Base-by-base conservation (phyloP, 768 basidiomycete genomes). In the Boletus reticuloceps region DNA sequence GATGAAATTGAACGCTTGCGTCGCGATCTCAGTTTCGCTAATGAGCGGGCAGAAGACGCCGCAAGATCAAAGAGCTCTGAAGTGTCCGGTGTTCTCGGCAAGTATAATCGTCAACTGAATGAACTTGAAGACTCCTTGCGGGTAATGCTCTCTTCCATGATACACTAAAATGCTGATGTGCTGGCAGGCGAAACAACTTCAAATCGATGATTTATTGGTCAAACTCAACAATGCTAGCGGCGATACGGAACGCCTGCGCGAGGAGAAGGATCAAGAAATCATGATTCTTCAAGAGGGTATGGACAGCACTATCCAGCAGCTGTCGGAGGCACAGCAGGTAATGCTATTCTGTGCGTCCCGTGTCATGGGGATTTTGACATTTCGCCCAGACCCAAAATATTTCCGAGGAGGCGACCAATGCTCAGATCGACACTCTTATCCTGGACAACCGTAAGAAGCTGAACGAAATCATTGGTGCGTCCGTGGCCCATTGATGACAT, bases 241-340 rank as follows among this genome's bases (percentile, higher is more conserved):
- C 38, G 94, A 98, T 62, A 61, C 94, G 55, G 94, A 96, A 59
- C 85, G 82, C 29, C 69, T 94, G 6, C 80, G 89, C 34, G 94
- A 98, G 14, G 97, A 99, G 76, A 98, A 98, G 75, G 97, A 98
- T 67, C 88, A 95, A 68, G 97, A 99, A 72, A 91, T 98, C 47
- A 79, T 88, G 68, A 95, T 98, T 67, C 80, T 98, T 61, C 94
- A 98, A 69, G 96, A 94, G 72, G 89, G 93, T 37, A 88, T 98
- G 88, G 95, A 98, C 64, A 83, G 80, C 56, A 96, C 94, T 20
- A 85, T 98, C 44, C 84, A 91, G 55, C 86, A 94, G 63, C 77
- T 98, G 40, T 85, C 85, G 34, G 93, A 98, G 36, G 79, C 89
- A 25, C 90, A 94, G 64, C 84, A 93, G 79, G 94, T 92, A 66